Evolutionary conservation across 1,284 basidiomycete genomes (phyloP).

Genomic region (Ustilago cynodontis): DNA sequence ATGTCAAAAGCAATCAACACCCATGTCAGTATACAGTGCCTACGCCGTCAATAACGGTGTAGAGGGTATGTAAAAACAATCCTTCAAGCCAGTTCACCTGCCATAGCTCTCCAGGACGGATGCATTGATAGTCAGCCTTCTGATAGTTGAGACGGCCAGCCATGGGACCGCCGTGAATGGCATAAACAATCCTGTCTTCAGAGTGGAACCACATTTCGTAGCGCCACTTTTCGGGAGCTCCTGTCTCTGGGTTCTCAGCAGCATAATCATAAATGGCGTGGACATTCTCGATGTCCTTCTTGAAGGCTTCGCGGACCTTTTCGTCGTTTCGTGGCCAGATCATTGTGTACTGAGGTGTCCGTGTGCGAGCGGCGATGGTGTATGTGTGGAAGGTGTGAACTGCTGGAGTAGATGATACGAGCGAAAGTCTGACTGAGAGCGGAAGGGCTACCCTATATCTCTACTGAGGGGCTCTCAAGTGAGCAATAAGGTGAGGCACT

Average conservation of each 20-base stretch:
- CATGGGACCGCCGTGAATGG: conserved; percentile 68
- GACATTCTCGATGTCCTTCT: conserved; percentile 42
- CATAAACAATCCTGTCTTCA: conserved; percentile 67
- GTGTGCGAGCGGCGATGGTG: not conserved
- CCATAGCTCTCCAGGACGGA: conserved; percentile 60
- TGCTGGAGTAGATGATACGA: not conserved
- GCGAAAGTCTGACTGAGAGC: not conserved
- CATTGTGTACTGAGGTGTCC: conserved; percentile 16
- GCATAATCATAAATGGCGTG: conserved; percentile 56
- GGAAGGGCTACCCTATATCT: no score
- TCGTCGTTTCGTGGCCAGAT: conserved; percentile 49
- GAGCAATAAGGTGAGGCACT: no score
- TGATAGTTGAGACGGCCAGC: conserved; percentile 67
- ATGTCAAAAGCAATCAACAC: no score
- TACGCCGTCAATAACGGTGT: no score
- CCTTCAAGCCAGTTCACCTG: conserved; percentile 69
- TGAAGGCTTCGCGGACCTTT: conserved; percentile 27
- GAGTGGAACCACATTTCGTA: conserved; percentile 68
- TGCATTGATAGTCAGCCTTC: conserved; percentile 63
- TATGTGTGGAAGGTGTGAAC: not conserved
- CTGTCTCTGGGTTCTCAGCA: conserved; percentile 52
- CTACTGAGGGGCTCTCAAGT: no score
- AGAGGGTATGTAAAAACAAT: no score
- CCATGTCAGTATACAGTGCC: no score
- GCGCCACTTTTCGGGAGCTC: conserved; percentile 56